Conservation (phyloP, 805 yeast species). For the Wickerhamiella occidentalis region DNA sequence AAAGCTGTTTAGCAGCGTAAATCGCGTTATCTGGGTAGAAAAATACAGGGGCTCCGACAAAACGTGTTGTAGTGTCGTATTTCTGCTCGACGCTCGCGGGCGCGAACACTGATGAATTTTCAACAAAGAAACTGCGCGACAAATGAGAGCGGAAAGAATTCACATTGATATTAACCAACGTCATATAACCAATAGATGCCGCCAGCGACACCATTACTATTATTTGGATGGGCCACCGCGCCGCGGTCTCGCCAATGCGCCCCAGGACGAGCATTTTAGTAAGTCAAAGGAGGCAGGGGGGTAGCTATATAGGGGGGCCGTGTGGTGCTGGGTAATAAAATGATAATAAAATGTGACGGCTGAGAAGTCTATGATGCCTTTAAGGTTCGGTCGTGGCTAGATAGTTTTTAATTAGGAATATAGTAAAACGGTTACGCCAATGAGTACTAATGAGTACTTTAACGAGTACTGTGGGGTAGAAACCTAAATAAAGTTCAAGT, state of each 20-base stretch:
- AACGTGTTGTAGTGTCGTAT: slow-evolving; percentile 12
- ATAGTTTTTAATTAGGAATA: background rate
- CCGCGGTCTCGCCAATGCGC: slow-evolving; percentile 11
- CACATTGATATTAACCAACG: slow-evolving; percentile 37
- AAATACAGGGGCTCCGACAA: slow-evolving; percentile 20
- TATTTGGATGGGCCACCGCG: slow-evolving; percentile 69
- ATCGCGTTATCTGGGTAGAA: slow-evolving; percentile 11
- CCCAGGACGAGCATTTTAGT: slow-evolving; percentile 9
- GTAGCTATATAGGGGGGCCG: background rate
- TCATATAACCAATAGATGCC: slow-evolving; percentile 70
- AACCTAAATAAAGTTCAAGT: no score
- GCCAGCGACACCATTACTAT: slow-evolving; percentile 57
- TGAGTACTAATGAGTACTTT: no score
- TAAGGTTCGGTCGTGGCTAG: no score
- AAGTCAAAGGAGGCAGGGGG: background rate
- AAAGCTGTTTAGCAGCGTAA: slow-evolving; percentile 9
- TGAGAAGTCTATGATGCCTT: no score
- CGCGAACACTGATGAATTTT: slow-evolving; percentile 12
- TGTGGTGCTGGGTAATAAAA: background rate
- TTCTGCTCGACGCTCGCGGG: slow-evolving; percentile 12
- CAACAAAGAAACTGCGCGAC: slow-evolving; percentile 19
- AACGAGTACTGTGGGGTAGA: no score
- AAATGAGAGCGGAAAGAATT: slow-evolving; percentile 18
- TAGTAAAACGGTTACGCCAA: no score
- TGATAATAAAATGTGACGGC: no score